These are phyloP conservation scores for Pythium utonaiense DNA, from an alignment of 352 stramenopile genomes.

Conservation along the genomic window DNA sequence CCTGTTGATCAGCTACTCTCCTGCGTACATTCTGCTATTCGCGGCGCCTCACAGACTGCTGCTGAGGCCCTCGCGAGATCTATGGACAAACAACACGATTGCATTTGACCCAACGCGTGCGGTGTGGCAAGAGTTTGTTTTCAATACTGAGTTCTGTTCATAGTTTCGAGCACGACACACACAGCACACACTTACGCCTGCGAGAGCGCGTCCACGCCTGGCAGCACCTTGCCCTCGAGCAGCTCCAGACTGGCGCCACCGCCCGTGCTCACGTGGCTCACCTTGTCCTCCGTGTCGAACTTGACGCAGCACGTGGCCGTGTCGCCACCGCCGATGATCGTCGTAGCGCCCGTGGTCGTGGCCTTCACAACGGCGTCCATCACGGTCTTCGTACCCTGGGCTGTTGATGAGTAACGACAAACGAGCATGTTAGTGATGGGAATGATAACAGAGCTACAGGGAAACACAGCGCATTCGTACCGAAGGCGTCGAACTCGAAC, in stretches of 20 bases:
- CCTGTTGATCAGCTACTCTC: not conserved
- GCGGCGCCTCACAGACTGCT: constrained; percentile 2
- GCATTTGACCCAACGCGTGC: not conserved
- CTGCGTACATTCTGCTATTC: not conserved
- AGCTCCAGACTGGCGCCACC: constrained; percentile 96
- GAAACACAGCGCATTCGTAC: constrained; percentile 29
- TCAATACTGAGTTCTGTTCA: constrained; percentile 4
- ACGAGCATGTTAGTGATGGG: not conserved
- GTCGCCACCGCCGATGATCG: constrained; percentile 99
- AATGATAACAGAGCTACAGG: not conserved
- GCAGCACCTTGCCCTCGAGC: constrained; percentile 98
- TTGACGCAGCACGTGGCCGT: constrained; percentile 90
- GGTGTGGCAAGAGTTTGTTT: no score
- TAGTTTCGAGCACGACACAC: constrained; percentile 6
- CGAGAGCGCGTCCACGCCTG: constrained; percentile 95
- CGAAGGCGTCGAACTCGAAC: constrained; percentile 99
- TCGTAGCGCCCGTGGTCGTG: constrained; percentile 92
- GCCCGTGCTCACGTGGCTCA: constrained; percentile 90
- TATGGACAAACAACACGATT: not conserved
- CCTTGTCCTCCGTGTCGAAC: constrained; percentile 88
- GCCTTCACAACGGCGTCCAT: constrained; percentile 95
- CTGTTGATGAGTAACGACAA: constrained; percentile 10
- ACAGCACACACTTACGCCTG: constrained; percentile 40
- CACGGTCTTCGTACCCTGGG: constrained; percentile 92
- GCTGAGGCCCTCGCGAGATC: not conserved